Base-by-base conservation (phyloP, 306 rosid genomes). In the Cicer arietinum region DNA sequence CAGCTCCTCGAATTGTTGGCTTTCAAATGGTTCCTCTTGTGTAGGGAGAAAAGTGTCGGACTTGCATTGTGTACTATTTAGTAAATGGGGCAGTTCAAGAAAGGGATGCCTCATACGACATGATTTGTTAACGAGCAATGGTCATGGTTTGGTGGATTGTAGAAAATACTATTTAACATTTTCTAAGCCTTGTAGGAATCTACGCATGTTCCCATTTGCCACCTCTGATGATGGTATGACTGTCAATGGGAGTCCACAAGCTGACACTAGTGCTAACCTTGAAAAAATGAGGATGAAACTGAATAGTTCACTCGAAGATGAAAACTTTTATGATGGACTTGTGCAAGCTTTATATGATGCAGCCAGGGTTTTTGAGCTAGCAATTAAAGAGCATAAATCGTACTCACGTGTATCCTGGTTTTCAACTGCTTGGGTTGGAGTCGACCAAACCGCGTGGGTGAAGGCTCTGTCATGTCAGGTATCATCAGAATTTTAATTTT, bases 401-500 rank as follows among this genome's bases (percentile, higher is more conserved):
- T 78, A 76, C 73, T 83, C 93, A 17, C 83, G 80, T 48, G 80
- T 54, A 11, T 77, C 85, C 53, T 92, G 97, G 99, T 87, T 94
- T 81, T 82, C 96, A 59, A 85, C 95, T 30, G 86, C 97, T 61
- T 94, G 95, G 99, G 82, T 90, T 88, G 97, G 96, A 56, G 80
- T 83, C 66, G 99, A 94, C 84, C 93, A 84, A 86, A 89, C 84
- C 74, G 88, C 99, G 8, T 94, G 97, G 97, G 87, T 89, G 81
- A 94, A 94, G 83, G 47, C 86, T 68, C 69, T 92, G 41, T 86
- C 97, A 74, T 94, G 88, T 88, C 97, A 92, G 99, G 99, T 94
- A 84, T 63, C 61, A 40, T 44, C 69, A 12, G 37, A 53, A 62
- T 20, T 57, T 11, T 30, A 67, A 7, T 78, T 68, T 7, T 78